Percentiles rank a stretch among this genome's conserved stretches.
These are phyloP conservation scores for Geosmithia flava DNA, from an alignment of 2,329 filamentous ascomycete genomes.

Conservation along the genomic window DNA sequence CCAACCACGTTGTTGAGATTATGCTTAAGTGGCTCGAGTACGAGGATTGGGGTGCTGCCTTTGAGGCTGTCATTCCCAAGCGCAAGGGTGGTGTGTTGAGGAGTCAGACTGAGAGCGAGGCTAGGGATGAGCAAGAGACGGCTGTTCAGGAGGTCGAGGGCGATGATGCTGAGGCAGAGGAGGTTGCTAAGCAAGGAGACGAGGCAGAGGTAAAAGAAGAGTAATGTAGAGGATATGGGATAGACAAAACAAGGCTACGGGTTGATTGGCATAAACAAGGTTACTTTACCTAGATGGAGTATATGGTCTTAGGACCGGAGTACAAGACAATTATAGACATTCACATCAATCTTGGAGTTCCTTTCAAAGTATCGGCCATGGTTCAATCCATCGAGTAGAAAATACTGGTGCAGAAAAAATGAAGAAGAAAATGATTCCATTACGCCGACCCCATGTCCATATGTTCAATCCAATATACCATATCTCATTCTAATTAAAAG, in stretches of 20 bases:
- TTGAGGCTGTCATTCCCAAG: slow-evolving; percentile 78
- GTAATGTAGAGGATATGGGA: too few species aligned
- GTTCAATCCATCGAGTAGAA: too few species aligned
- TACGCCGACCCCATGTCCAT: neutral
- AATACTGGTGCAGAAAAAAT: neutral
- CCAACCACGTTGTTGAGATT: slow-evolving; percentile 94
- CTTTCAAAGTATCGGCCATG: too few species aligned
- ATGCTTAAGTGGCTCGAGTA: slow-evolving; percentile 88
- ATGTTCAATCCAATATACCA: neutral
- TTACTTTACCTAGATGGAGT: neutral
- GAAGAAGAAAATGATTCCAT: neutral
- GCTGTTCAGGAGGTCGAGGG: slow-evolving; percentile 6
- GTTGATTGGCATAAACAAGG: too few species aligned
- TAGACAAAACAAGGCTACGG: too few species aligned
- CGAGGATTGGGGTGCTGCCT: slow-evolving; percentile 85
- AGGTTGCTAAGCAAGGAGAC: neutral
- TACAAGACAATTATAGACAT: too few species aligned
- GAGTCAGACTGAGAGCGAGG: slow-evolving; percentile 4
- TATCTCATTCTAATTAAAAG: slow-evolving; percentile 23
- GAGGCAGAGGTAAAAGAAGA: neutral
- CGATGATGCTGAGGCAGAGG: slow-evolving; percentile 8
- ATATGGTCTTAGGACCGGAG: neutral
- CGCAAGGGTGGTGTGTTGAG: slow-evolving; percentile 71
- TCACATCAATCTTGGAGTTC: too few species aligned
- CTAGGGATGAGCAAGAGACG: slow-evolving; percentile 9